Conservation (phyloP, 2,329 filamentous ascomycete species). For the Calonectria hawksworthii region DNA sequence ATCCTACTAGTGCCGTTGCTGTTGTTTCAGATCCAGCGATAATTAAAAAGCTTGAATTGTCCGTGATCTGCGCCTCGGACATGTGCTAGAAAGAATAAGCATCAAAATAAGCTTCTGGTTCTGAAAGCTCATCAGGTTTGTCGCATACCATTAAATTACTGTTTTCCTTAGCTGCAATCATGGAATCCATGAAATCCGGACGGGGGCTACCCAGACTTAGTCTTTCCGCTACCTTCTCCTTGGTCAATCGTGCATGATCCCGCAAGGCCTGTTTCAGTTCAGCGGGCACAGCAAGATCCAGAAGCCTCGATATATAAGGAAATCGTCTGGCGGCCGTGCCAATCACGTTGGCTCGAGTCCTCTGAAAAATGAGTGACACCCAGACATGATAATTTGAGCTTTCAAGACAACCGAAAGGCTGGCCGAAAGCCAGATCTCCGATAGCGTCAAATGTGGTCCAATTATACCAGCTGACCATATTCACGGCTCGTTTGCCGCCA, state of each 20-base stretch:
- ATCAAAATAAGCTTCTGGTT: too few species aligned
- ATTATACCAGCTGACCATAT: conserved; percentile 48
- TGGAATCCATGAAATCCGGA: background rate
- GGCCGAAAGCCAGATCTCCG: conserved; percentile 46
- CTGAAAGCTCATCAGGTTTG: background rate
- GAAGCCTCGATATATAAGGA: too few species aligned
- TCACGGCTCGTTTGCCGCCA: conserved; percentile 14
- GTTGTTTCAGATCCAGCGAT: conserved; percentile 17
- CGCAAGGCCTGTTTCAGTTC: background rate
- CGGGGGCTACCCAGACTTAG: background rate
- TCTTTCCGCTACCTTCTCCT: background rate
- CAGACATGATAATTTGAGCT: background rate
- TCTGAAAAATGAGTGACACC: background rate
- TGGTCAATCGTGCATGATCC: background rate
- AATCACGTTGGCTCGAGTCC: background rate
- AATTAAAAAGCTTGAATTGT: background rate
- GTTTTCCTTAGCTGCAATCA: background rate
- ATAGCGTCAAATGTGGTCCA: conserved; percentile 49
- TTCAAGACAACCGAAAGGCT: conserved; percentile 42
- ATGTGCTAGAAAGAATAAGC: too few species aligned
- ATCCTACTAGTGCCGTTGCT: background rate
- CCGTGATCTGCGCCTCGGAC: background rate
- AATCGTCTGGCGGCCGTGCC: too few species aligned
- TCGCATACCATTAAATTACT: too few species aligned
- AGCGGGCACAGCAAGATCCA: background rate